Evolutionary conservation across 2,329 filamentous ascomycete genomes (phyloP), one percentile per base, ranked within the genome.

Genomic region (Cytospora paraplurivora): DNA sequence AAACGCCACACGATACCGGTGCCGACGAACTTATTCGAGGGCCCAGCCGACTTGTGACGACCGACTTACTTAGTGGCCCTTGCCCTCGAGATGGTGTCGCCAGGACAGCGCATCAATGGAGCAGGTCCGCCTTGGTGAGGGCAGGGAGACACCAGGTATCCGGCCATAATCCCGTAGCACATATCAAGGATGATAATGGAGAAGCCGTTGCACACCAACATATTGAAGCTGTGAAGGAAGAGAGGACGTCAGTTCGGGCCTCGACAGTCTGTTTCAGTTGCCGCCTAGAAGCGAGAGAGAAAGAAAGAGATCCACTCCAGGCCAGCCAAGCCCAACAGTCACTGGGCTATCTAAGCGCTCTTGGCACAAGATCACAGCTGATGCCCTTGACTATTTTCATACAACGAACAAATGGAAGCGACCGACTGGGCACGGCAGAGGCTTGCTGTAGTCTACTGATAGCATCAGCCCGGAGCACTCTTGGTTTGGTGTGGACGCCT

Each of bases 201-300:
- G 19, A 13, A 19, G 54, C 19, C 51, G 34, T 47, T 32, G 21
- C 21, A 32, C 50, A 52, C 38, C 58, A 61, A 41, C 33, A 47
- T 47, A 11, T 7, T 21, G 44, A 15, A 32, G 32, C 32, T 19
- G n/a, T 61, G 38, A 35, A 27, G 17, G 38, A 33, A 12, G 47
- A n/a, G 51, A 5, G 35, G 12, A 47, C 10, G 35, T 61, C 32
- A 10, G 27, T n/a, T 21, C 38, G 52, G 41, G 27, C 41, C 50
- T 33, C 35, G 32, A 54, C 38, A 12, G 49, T 21, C 17, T 32
- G 58, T 63, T 63, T 59, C 61, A 49, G 37, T 33, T 59, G 61
- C 56, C 61, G 61, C 61, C 35, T 19, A 55, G 35, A 32, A 27
- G 27, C 27, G 27, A 27, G 27, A 4, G 27, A 27, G 27, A 27